Conservation (phyloP, 1,284 basidiomycete species). For the Irpex rosettiformis region DNA sequence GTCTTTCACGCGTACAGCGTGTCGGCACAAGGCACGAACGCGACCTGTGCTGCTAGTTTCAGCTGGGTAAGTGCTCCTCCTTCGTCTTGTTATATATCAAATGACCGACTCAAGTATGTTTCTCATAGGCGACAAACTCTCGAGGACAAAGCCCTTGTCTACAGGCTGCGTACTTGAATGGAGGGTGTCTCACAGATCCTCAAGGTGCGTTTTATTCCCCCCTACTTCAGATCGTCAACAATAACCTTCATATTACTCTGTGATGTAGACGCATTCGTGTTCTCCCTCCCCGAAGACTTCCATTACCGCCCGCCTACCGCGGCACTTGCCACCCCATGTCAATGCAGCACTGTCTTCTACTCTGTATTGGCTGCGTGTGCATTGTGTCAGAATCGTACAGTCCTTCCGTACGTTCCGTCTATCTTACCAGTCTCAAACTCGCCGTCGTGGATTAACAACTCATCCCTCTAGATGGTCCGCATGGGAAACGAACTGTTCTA, state of each 20-base stretch:
- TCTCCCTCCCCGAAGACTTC: slow-evolving; percentile 11
- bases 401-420: slow-evolving; percentile 12
- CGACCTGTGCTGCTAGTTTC: slow-evolving; percentile 13
- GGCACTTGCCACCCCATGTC: slow-evolving; percentile 11
- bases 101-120: not conserved
- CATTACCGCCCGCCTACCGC: slow-evolving; percentile 13
- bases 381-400: slow-evolving; percentile 9
- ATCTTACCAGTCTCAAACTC: not conserved
- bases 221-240: not conserved
- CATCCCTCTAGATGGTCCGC: slow-evolving; percentile 11
- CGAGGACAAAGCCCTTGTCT: slow-evolving; percentile 16
- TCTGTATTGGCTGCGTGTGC: slow-evolving; percentile 13
- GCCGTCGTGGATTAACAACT: not conserved
- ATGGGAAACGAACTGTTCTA: slow-evolving; percentile 15
- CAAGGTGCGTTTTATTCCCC: not conserved
- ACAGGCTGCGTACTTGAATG: slow-evolving; percentile 17
- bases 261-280: slow-evolving; percentile 14
- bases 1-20: not conserved
- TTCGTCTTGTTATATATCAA: not conserved
- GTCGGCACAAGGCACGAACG: slow-evolving; percentile 16
- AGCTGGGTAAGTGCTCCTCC: slow-evolving; percentile 13
- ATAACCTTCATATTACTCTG: not conserved
- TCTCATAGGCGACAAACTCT: slow-evolving; percentile 14
- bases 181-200: slow-evolving; percentile 17
- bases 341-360: slow-evolving; percentile 18